Base-by-base conservation (phyloP, 164 flowering plant genomes). In the Vitis cinerea region DNA sequence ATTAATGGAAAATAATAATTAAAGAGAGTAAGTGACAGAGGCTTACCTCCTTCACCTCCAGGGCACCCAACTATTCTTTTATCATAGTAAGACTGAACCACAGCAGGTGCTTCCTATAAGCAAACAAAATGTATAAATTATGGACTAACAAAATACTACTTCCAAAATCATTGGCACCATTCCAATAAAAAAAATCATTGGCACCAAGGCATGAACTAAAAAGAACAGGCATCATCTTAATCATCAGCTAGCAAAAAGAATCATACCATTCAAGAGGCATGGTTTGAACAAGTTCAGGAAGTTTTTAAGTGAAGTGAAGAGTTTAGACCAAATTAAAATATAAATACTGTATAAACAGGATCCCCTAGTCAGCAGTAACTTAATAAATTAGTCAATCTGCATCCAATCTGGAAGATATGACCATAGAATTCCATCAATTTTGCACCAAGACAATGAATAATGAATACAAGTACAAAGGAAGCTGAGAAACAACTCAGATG, bases 21-120 rank as follows among this genome's bases (percentile, higher is more conserved):
- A 53, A 53, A 53, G n/a, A 9, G 56, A 53, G 10, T 13, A 53
- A 13, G 44, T 2, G 64, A 56, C 8, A 47, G 15, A 10, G 23
- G 77, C 83, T 71, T 67, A 87, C 91, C 90, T 51, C 86, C 91
- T 78, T 84, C 94, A 71, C 82, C 91, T 31, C 94, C 91, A 67
- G 94, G 91, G 72, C 94, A 89, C 66, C 94, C 94, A 47, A 89
- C 91, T 66, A 87, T 80, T 79, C 94, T 84, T 75, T 80, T 82
- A 81, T 87, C 81, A 73, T 75, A 87, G 71, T 61, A 64, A 29
- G 94, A 89, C 70, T 84, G 74, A 5, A 89, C 61, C 53, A 89
- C 75, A 69, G 94, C 90, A 70, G 94, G 91, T 50, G 78, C 78
- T 75, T 89, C 91, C 90, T 89, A 64, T 77, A 81, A 59, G 53